Evolutionary conservation across 1,284 basidiomycete genomes (phyloP), one percentile per base, ranked within the genome.

Genomic region (Trichosporon sp.): DNA sequence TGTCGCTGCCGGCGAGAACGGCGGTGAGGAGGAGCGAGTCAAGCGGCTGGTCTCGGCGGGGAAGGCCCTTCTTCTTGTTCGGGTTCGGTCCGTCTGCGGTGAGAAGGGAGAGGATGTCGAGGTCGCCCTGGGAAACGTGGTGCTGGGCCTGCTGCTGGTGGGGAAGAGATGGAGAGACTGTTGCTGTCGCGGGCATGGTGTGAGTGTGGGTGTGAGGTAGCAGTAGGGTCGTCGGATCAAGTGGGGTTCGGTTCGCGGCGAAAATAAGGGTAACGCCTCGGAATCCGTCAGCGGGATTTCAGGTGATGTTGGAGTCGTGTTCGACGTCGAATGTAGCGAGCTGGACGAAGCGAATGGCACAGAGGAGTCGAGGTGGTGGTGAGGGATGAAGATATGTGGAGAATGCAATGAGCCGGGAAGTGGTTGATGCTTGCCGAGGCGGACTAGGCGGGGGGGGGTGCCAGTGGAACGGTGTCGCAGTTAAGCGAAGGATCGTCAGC

Each of bases 61-160:
- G 51, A 12, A 46, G 38, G 38, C 37, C 67, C 40, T 68, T 67
- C 10, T 46, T 32, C 61, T 37, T 35, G 40, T 37, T 48, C 21
- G 26, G 7, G 51, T 65, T 54, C 19, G 65, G 19, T 40, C 63
- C 67, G 68, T 80, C 78, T 4, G 77, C 74, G 5, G 81, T 82
- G 65, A 83, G 78, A 40, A 82, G 72, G 48, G 75, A 67, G 64
- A 83, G 75, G n/a, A 83, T 56, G 73, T 81, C 82, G 51, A 82
- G 69, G 70, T 83, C 82, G 46, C 73, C 77, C 69, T 81, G 79
- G 38, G 76, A 73, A 16, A 75, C 68, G 35, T 19, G 70, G 67
- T 71, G 70, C 8, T 67, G 67, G n/a, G 21, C 63, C 21, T 88
- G 74, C 85, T 81, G 76, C 90, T 88, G 75, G 89, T 86, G 35